Evolutionary conservation across 805 yeast genomes (phyloP).

Genomic region (Saturnispora diversa): DNA sequence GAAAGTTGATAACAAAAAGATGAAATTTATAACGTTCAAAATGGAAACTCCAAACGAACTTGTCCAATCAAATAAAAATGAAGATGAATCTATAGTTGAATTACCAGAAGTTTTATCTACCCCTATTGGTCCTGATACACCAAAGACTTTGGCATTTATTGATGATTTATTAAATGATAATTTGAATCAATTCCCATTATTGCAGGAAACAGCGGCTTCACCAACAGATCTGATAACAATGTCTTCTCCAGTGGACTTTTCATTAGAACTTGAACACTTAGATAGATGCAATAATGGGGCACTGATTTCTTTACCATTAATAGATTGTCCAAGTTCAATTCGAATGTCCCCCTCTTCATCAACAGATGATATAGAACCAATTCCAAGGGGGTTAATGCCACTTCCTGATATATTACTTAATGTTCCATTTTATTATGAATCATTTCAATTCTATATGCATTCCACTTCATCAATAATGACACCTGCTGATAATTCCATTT

Average conservation of each 20-base stretch:
- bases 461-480: slow-evolving; percentile 55
- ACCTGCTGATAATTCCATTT: slow-evolving; percentile 52
- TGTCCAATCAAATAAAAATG: too few species aligned
- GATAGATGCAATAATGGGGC: slow-evolving; percentile 1
- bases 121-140: neutral
- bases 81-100: neutral
- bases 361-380: slow-evolving; percentile 18
- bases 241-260: slow-evolving; percentile 6
- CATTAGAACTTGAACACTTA: slow-evolving; percentile 17
- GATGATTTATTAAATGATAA: slow-evolving; percentile 18
- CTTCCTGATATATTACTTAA: slow-evolving; percentile 53
- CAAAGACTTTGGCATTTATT: slow-evolving; percentile 10
- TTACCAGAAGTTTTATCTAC: too few species aligned
- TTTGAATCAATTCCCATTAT: slow-evolving; percentile 3
- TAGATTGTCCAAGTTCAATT: slow-evolving; percentile 8
- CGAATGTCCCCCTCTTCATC: slow-evolving; percentile 15
- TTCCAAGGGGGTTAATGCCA: slow-evolving; percentile 35
- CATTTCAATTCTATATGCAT: slow-evolving; percentile 55
- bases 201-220: slow-evolving; percentile 1
- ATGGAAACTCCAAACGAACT: slow-evolving; percentile 12
- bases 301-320: slow-evolving; percentile 15
- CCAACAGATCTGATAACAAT: neutral
- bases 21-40: slow-evolving; percentile 13
- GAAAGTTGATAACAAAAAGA: neutral
- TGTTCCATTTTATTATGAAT: slow-evolving; percentile 52